phyloP scores from a whole-genome alignment of 108 stramenopile genomes.

The Nitzschia sp. region DNA sequence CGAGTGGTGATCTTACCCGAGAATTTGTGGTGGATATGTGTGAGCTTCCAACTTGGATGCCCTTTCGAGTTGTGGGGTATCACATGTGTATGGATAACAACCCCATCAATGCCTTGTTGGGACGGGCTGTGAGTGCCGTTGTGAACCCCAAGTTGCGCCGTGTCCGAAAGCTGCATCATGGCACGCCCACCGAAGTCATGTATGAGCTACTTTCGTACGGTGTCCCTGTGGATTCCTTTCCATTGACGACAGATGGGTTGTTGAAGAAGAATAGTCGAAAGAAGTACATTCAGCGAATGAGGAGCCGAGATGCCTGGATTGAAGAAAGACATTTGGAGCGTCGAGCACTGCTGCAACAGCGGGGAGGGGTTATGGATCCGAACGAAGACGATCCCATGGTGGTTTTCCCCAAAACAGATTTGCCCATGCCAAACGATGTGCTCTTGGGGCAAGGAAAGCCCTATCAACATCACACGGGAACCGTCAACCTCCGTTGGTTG shows the following conservation, averaged over 20 bases:
- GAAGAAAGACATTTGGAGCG: too few relatives aligned
- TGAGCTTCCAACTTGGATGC: background rate
- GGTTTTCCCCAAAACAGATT: background rate
- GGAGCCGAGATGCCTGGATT: background rate
- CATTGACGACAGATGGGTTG: constrained; percentile 6
- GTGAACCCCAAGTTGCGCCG: background rate
- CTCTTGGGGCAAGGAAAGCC: constrained; percentile 10
- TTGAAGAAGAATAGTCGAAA: constrained; percentile 18
- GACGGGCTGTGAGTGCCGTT: background rate
- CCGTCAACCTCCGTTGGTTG: background rate
- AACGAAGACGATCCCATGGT: too few relatives aligned
- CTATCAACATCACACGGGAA: constrained; percentile 8
- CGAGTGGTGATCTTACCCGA: background rate
- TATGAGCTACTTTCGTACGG: constrained; percentile 1
- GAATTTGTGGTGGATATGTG: background rate
- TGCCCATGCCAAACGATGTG: constrained; percentile 3
- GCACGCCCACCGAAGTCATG: background rate
- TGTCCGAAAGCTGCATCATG: background rate
- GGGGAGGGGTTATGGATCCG: too few relatives aligned
- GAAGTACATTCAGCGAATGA: constrained; percentile 18
- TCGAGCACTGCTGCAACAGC: too few relatives aligned
- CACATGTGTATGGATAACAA: constrained; percentile 5
- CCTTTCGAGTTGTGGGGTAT: background rate
- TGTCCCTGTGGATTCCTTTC: constrained; percentile 21
- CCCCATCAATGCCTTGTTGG: too few relatives aligned